Base-by-base conservation (phyloP, 768 basidiomycete genomes). In the Rhodocollybia butyracea region DNA sequence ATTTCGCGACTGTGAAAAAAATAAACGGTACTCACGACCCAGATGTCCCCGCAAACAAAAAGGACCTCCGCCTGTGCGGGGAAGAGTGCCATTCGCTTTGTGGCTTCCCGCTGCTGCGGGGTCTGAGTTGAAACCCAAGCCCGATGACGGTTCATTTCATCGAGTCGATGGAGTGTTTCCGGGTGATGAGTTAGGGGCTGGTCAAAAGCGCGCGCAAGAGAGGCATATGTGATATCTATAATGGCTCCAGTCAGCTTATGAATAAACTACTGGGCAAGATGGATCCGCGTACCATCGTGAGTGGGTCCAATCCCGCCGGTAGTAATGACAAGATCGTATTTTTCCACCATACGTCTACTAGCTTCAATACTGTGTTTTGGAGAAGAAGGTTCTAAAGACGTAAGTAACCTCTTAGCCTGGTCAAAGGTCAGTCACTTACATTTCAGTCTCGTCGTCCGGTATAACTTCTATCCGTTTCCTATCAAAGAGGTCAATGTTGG, bases 221-320 rank as follows among this genome's bases (percentile, higher is more conserved):
- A 89, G 5, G 81, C 77, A 63, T 97, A 97, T 4, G 94, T 96
- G 64, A 96, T 96, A 64, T 94, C 91, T 88, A 64, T 54, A 26
- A 26, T 24, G 40, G 39, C 46, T 46, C 21, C 21, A 40, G 22
- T 24, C 3, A 21, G 29, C 8, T 2, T 17, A 38, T n/a, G 2
- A 46, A 53, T 22, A 26, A 43, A 36, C 7, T 47, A 15, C 53
- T 19, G 39, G 34, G 36, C 57, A 48, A 55, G 48, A 22, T 26
- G 19, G 19, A 57, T 24, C 3, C 17, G 67, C 79, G 54, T 59
- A 89, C 91, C 91, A 64, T 92, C 92, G 64, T 94, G 91, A 12
- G 92, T 95, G 2, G 92, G 91, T 0, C 93, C 93, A 53, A 97
- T 93, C 0, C 95, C 94, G 1, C 95, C 94, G 12, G 85, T 87